These are phyloP conservation scores for Candolleomyces aberdarensis DNA, from an alignment of 768 basidiomycete genomes.

Conservation along the genomic window DNA sequence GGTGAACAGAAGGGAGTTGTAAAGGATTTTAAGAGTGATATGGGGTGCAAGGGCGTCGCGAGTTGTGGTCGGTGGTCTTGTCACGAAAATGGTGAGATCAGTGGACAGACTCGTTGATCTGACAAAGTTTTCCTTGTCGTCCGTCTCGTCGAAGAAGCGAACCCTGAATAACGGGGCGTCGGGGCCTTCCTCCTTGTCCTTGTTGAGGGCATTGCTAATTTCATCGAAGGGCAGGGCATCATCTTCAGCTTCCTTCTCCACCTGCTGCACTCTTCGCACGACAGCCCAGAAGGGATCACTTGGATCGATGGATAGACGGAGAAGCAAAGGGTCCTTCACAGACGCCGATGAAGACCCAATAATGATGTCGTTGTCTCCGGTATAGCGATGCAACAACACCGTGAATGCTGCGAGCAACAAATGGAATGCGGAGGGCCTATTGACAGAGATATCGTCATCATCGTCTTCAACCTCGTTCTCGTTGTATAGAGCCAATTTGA, in stretches of 20 bases:
- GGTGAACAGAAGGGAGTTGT: constrained; percentile 94
- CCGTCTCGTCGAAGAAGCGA: constrained; percentile 94
- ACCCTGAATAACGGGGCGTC: constrained; percentile 83
- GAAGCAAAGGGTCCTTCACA: constrained; percentile 74
- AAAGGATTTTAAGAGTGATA: constrained; percentile 79
- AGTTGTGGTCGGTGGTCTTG: constrained; percentile 62
- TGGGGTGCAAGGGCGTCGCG: constrained; percentile 69
- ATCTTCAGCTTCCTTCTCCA: constrained; percentile 77
- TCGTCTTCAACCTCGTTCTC: constrained; percentile 54
- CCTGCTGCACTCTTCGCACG: constrained; percentile 78
- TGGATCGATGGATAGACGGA: constrained; percentile 81
- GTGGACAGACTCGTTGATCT: constrained; percentile 79
- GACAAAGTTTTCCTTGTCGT: constrained; percentile 66
- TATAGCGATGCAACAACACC: constrained; percentile 89
- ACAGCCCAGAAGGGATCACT: constrained; percentile 88
- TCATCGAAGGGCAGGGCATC: constrained; percentile 81
- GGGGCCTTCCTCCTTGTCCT: constrained; percentile 53
- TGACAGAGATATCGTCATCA: constrained; percentile 29
- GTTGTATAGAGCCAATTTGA: constrained; percentile 76
- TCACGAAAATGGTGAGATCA: constrained; percentile 91
- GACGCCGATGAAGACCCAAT: constrained; percentile 84
- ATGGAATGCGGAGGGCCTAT: constrained; percentile 81
- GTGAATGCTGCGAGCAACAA: constrained; percentile 90
- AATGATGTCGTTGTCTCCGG: constrained; percentile 91
- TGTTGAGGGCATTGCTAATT: constrained; percentile 65